phyloP scores from a whole-genome alignment of 208 protist genomes.

The Porcisia deanei region DNA sequence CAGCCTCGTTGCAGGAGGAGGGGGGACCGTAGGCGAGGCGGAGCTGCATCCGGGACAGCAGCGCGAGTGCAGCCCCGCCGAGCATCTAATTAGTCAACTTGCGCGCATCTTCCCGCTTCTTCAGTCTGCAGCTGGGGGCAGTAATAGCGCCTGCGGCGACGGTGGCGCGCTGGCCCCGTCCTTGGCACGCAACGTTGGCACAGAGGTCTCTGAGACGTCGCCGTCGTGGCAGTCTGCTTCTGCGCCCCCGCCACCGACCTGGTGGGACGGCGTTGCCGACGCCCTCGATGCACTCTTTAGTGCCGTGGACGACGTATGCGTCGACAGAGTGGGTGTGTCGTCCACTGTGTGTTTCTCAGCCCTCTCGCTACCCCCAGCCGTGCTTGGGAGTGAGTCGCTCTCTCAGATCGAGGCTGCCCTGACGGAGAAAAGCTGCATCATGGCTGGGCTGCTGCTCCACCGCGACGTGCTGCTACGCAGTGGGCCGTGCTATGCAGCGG shows the following conservation, averaged over 20 bases:
- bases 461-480: conserved; percentile 22
- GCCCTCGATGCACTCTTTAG: conserved; percentile 6
- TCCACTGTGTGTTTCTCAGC: not conserved
- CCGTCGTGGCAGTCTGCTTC: not conserved
- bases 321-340: not conserved
- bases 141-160: not conserved
- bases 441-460: conserved; percentile 24
- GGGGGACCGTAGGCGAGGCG: not conserved
- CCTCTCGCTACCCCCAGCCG: not conserved
- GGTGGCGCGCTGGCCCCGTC: too few species aligned
- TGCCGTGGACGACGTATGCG: conserved; percentile 5
- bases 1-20: not conserved
- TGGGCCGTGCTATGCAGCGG: conserved; percentile 24
- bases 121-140: not conserved
- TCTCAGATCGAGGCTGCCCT: not conserved
- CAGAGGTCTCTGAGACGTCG: not conserved
- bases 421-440: conserved; percentile 20
- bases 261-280: conserved; percentile 5
- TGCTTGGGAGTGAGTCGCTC: not conserved
- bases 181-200: not conserved
- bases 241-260: not conserved
- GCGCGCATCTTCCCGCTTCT: conserved; percentile 8
- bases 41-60: not conserved
- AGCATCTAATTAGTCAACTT: not conserved
- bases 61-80: not conserved